Evolutionary conservation across 2,329 filamentous ascomycete genomes (phyloP).

Genomic region (Rachicladosporium sp.): DNA sequence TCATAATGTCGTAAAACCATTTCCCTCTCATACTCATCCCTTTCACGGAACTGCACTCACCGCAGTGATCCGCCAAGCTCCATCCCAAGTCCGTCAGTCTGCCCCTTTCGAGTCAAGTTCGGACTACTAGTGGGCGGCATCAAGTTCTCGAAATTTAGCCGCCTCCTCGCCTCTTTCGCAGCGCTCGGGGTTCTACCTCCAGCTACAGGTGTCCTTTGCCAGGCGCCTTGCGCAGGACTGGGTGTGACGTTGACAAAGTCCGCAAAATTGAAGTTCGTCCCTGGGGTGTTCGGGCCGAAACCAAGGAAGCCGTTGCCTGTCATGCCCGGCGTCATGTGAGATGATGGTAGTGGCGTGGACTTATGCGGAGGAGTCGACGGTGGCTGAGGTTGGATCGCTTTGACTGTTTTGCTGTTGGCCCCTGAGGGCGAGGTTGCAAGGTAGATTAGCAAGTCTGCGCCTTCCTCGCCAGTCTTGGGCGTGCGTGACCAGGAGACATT

Average conservation of each 20-base stretch:
- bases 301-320: slow-evolving; percentile 43
- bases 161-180: slow-evolving; percentile 50
- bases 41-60: background rate
- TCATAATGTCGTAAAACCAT: too few species aligned
- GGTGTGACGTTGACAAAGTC: slow-evolving; percentile 98
- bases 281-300: slow-evolving; percentile 61
- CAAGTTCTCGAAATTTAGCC: slow-evolving; percentile 74
- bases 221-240: slow-evolving; percentile 79
- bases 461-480: slow-evolving; percentile 60
- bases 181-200: slow-evolving; percentile 55
- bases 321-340: slow-evolving; percentile 75
- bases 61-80: slow-evolving; percentile 54
- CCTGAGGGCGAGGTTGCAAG: slow-evolving; percentile 86
- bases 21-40: too few species aligned
- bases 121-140: slow-evolving; percentile 40
- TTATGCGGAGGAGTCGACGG: slow-evolving; percentile 45
- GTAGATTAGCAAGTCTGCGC: slow-evolving; percentile 74
- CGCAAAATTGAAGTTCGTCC: slow-evolving; percentile 80
- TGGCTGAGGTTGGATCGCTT: slow-evolving; percentile 12
- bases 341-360: slow-evolving; percentile 56
- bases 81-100: slow-evolving; percentile 46
- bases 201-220: slow-evolving; percentile 50
- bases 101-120: slow-evolving; percentile 25
- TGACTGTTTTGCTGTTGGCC: slow-evolving; percentile 40
- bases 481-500: slow-evolving; percentile 31